Base-by-base conservation (phyloP, 78 protist species). In the Dictyostelium intermedium region DNA sequence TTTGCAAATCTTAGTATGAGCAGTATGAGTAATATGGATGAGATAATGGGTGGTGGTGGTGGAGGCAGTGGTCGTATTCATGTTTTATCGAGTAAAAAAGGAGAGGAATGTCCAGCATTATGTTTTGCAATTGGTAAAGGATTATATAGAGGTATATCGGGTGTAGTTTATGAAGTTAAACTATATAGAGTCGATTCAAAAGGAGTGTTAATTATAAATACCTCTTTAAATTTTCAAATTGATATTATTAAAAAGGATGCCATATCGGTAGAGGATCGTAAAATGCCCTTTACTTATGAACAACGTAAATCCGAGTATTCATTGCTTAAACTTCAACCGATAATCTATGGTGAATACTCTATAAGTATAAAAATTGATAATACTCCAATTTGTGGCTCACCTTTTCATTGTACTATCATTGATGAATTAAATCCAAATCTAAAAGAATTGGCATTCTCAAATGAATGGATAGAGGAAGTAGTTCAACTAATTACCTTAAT, bases 81-180 rank as follows among this genome's bases (percentile, higher is more conserved):
- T n/a, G 82, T 73, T 3, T 50, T 73, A 60, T 39, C 91, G 16
- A 60, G 85, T 16, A 60, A 77, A 70, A 53, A 66, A 18, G 60
- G 60, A 0, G 53, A 63, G 32, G 79, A 72, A 34, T 70, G 53
- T 13, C 94, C 94, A 50, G 85, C 76, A 43, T 32, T 89, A 8
- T 89, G 94, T 41, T 89, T 89, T 80, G 94, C 83, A 18, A n/a
- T 81, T 43, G 94, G 94, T 13, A 89, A 89, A 27, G 94, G 94
- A 6, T 27, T 89, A 63, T 89, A 89, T 47, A 11, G 94, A n/a
- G 94, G 94, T 50, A 89, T 89, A n/a, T 70, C 78, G 34, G 94
- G 94, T 5, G 37, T 63, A 0, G 47, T 66, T 50, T 89, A 89
- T 47, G 79, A 89, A 39, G 81, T 89, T n/a, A 89, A 89, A 69